Evolutionary conservation across 441 rosid species (phyloP), one percentile per base, ranked within the genome.

Genomic region (California macrophylla): DNA sequence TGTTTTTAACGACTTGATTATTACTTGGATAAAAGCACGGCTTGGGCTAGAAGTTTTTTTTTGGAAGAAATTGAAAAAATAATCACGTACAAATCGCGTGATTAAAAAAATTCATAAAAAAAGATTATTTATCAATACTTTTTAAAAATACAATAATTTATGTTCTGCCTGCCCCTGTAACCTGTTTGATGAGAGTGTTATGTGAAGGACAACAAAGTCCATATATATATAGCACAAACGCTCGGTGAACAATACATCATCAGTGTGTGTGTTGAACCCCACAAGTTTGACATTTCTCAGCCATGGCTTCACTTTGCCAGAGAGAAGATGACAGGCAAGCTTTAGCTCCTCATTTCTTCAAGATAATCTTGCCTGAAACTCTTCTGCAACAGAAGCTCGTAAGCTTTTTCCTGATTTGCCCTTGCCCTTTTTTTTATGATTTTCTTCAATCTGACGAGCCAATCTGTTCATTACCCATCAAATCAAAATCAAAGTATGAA

Each of bases 281-380:
- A 36, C 5, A 36, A 36, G 40, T 5, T 50, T 50, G 24, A 50
- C 7, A 50, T 50, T 50, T 50, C 20, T 45, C 61, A 52, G 61
- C 61, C 3, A 52, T 52, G 61, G 61, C 61, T 52, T 52, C 60
- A 4, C 10, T 52, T 20, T 6, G 40, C 40, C 40, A 36, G 10
- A 36, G 7, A 36, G 10, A 36, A 36, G 40, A 36, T 8, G 10
- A 36, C 10, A 36, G 40, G 9, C 54, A 24, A 52, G 8, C 61
- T 52, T 18, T 52, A 10, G 25, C 25, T 18, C 75, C 75, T 32
- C 80, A 74, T 12, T 77, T 77, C 69, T 77, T 77, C 73, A 70
- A 77, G 70, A 50, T 74, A 38, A 71, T 77, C 58, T 38, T 74
- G 5, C 34, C 16, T 0, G 62, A 58, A 9, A 29, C 71, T 38